Base-by-base conservation (phyloP, 345 rosid genomes). In the Euphorbia peplus region DNA sequence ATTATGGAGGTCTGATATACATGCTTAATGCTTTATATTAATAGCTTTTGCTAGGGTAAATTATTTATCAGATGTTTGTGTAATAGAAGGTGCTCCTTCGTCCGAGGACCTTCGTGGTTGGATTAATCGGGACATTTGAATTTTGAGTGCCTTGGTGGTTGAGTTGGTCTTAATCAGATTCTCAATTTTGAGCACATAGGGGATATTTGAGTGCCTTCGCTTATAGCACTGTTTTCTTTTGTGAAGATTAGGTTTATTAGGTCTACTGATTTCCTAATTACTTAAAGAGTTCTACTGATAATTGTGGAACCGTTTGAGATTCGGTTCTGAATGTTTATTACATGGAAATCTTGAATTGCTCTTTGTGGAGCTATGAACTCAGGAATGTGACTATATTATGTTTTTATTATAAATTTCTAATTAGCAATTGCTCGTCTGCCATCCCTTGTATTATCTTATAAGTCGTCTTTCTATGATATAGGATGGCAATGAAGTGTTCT, bases 401-500 rank as follows among this genome's bases (percentile, higher is more conserved):
- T 48, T 48, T 48, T 48, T 15, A 16, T 14, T 4, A 4, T 16
- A 48, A 48, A 21, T 48, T 16, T 3, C 19, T 18, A 48, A 15
- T 48, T 24, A 11, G 35, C 60, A 12, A 55, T 28, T 28, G 5
- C 60, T n/a, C n/a, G n/a, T n/a, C n/a, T n/a, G n/a, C 2, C 13
- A 12, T 51, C 12, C 61, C 39, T 28, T 51, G n/a, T 16, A 42
- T 1, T 10, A n/a, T 29, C 9, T 28, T 28, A 29, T 10, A 28
- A 67, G 0, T 30, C 12, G 29, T 19, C 21, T 57, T 21, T 21
- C 24, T 22, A 14, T 25, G 8, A 9, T 26, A 8, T 48, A 76
- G 80, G 75, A 76, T 63, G 80, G 80, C 8, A 76, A 71, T 35
- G 80, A 76, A n/a, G 73, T 76, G 47, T 71, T 76, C 60, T 76